Base-by-base conservation (phyloP, 2,329 filamentous ascomycete species). In the Allantophomopsis lycopodina region DNA sequence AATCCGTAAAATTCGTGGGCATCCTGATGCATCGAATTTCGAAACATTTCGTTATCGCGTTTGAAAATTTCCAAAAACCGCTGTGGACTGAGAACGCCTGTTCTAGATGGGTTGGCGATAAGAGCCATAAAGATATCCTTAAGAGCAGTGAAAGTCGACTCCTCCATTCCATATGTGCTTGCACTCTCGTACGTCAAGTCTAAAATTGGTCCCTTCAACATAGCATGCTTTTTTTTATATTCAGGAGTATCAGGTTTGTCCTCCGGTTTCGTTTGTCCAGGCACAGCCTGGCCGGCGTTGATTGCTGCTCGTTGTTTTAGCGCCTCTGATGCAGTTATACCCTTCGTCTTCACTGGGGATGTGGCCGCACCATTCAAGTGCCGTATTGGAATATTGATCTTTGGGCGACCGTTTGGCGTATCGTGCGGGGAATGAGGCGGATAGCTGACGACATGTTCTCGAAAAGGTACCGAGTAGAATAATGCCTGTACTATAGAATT, bases 401-500 rank as follows among this genome's bases (percentile, higher is more conserved):
- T 65, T 36, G 58, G 56, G 37, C 57, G 61, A 33, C 76, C 74
- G 48, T 83, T 76, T 40, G 86, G 71, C 14, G 73, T 77, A 53
- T 85, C 77, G 46, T 77, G 67, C 10, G 83, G 77, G 4, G 80
- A 78, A 45, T 76, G 69, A 28, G 75, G 71, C 4, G 91, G 89
- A 55, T 94, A 98, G 55, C 83, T 88, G 60, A 98, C 78, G 49
- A 98, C 86, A 55, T 89, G 78, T 65, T 95, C 82, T 62, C 91
- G 84, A 60, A 98, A 98, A 23, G 85, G 78, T 35, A 86, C 81
- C 15, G 89, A 95, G 65, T 94, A 94, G 64, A 94, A 98, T 42
- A 98, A 76, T 52, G 87, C 93, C 65, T 98, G 91, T 42, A 98
- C 75, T 54, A 98, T 94, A 12, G 91, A 98, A 62, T 98, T 98